phyloP scores from a whole-genome alignment of 768 basidiomycete species.

The Suillus spraguei region DNA sequence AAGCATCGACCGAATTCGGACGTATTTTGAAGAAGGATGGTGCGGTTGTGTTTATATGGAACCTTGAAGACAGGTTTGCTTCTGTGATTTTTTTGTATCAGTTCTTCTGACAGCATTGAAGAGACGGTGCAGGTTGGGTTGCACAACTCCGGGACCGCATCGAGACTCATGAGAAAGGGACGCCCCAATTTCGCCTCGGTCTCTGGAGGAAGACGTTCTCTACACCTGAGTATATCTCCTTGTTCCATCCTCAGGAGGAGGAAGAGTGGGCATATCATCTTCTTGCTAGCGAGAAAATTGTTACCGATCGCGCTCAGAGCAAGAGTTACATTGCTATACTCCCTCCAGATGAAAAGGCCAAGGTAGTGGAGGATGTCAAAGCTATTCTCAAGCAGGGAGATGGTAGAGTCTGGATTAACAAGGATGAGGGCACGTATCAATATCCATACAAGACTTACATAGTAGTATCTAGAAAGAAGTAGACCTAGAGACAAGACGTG shows the following conservation, averaged over 20 bases:
- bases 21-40: conserved; percentile 82
- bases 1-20: conserved; percentile 74
- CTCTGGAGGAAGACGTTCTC: conserved; percentile 76
- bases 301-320: conserved; percentile 68
- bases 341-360: conserved; percentile 54
- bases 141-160: conserved; percentile 68
- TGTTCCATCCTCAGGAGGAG: conserved; percentile 64
- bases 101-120: conserved; percentile 23
- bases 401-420: conserved; percentile 74
- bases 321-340: conserved; percentile 85
- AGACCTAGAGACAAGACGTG: background rate
- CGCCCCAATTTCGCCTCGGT: conserved; percentile 81
- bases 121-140: conserved; percentile 72
- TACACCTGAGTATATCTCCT: conserved; percentile 56
- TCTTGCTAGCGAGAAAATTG: conserved; percentile 53
- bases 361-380: conserved; percentile 52
- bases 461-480: conserved; percentile 53
- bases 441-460: conserved; percentile 78
- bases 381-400: conserved; percentile 61
- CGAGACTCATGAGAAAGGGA: conserved; percentile 66
- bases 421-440: conserved; percentile 71
- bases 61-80: conserved; percentile 77
- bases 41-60: conserved; percentile 80
- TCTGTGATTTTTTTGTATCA: background rate
- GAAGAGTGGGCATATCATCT: conserved; percentile 55